Base-by-base conservation (phyloP, 139 green algal genomes). In the Chlamydomonas sp. region DNA sequence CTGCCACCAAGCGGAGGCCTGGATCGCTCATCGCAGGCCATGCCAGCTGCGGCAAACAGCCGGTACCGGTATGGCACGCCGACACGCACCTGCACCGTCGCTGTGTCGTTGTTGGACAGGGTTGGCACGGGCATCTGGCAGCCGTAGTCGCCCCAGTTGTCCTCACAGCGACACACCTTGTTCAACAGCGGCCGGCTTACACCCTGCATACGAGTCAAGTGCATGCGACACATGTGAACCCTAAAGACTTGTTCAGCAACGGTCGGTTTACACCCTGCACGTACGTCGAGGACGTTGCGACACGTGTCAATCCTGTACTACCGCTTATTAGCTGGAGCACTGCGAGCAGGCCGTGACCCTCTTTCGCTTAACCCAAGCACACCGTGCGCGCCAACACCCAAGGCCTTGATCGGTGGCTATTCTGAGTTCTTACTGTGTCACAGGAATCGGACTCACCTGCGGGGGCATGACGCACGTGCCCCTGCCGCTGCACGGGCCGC, bases 91-190 rank as follows among this genome's bases (percentile, higher is more conserved):
- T 63, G 63, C 1, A 18, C 17, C 18, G 5, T 63, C 10, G 6
- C 31, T 5, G 15, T n/a, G 15, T 63, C 2, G 60, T 71, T 71
- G 59, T 72, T 20, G 20, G 2, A 7, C 5, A 86, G 69, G 5
- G 18, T 1, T 9, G 82, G 71, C 2, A 17, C 82, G 12, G 3
- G 61, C 2, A 5, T 72, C 60, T 79, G 59, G 82, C 82, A 86
- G 82, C 74, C 82, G 14, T 63, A 63, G 71, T 86, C 82, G 61
- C 71, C 82, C 60, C 60, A 79, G n/a, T 20, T 20, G 10, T 57
- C 68, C 0, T 62, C 57, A 71, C 82, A 86, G 60, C 15, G 2
- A n/a, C 82, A 86, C 15, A 86, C 82, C 1, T 15, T 60, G 82
- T 79, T 86, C 60, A 86, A 59, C 10, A 5, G 8, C 67, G 31